Percentiles rank a stretch among this genome's conserved stretches.
These are phyloP conservation scores for Neurospora crassa DNA, from an alignment of 2,329 filamentous ascomycete species.

Conservation along the genomic window DNA sequence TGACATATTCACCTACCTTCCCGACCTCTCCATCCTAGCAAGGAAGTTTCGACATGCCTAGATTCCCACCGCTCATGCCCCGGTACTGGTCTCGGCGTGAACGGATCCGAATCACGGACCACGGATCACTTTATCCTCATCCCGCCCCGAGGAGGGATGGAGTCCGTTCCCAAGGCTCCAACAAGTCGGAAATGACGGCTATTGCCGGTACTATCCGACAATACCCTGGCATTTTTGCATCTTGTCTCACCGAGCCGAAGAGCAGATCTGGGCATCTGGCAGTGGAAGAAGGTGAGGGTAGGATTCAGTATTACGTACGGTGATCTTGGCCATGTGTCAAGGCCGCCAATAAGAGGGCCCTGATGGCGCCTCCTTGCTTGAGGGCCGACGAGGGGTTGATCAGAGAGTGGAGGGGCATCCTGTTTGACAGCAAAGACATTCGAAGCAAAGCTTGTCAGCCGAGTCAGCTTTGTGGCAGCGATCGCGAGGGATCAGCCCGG, in stretches of 20 bases:
- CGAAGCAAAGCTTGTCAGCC: neutral
- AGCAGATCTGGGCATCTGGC: neutral
- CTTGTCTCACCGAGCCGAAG: neutral
- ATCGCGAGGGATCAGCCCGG: neutral
- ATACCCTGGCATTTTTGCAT: neutral
- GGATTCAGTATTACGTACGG: neutral
- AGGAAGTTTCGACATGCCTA: neutral
- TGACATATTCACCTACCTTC: neutral
- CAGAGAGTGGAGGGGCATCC: neutral
- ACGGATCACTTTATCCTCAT: neutral
- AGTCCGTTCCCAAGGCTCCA: neutral
- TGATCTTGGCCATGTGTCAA: neutral
- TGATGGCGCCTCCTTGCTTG: neutral
- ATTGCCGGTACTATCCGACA: neutral
- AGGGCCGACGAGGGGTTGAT: neutral
- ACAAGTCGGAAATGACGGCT: neutral
- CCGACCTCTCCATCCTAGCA: neutral
- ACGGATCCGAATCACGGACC: neutral
- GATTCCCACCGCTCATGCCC: neutral
- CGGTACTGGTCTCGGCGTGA: neutral
- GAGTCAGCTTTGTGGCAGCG: neutral
- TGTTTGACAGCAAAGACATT: neutral
- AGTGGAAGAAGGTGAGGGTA: neutral
- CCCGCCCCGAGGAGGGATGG: neutral
- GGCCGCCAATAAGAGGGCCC: neutral